Conservation (phyloP, 257 asterid genomes). For the Gentiana macrophylla region DNA sequence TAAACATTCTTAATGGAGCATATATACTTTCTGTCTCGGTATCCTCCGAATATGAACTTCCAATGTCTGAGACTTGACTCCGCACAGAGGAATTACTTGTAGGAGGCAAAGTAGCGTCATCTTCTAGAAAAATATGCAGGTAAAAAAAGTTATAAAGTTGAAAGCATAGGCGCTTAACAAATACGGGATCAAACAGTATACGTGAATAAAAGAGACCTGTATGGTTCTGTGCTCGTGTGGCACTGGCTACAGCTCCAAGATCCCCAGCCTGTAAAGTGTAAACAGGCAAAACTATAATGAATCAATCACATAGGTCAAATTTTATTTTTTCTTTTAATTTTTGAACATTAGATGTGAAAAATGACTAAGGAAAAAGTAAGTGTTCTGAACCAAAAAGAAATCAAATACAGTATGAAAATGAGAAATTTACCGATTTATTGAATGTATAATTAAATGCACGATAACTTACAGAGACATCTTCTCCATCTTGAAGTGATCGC, state of each 20-base stretch:
- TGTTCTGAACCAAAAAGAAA: background rate
- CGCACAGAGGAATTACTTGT: slow-evolving; percentile 29
- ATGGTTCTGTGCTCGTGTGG: slow-evolving; percentile 16
- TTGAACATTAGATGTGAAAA: no score
- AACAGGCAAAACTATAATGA: background rate
- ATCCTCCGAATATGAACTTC: slow-evolving; percentile 37
- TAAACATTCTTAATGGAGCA: no score
- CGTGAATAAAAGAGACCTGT: slow-evolving; percentile 25
- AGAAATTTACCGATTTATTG: background rate
- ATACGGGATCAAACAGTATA: slow-evolving; percentile 1
- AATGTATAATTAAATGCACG: background rate
- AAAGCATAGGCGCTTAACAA: background rate
- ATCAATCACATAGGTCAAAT: no score
- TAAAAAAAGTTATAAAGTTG: slow-evolving; percentile 11
- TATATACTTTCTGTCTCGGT: slow-evolving; percentile 39
- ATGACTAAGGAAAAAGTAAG: background rate
- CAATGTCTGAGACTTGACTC: slow-evolving; percentile 47
- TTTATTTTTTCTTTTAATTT: no score
- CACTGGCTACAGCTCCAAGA: slow-evolving; percentile 17
- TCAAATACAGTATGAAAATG: no score
- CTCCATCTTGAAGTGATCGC: slow-evolving; percentile 84
- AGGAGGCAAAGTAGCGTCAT: slow-evolving; percentile 37
- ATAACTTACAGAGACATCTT: slow-evolving; percentile 52
- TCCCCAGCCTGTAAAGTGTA: slow-evolving; percentile 32
- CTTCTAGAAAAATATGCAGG: slow-evolving; percentile 30